Percentiles rank a stretch among this genome's conserved stretches.
Conservation (phyloP, 441 rosid species). For the Populus tomentosa region DNA sequence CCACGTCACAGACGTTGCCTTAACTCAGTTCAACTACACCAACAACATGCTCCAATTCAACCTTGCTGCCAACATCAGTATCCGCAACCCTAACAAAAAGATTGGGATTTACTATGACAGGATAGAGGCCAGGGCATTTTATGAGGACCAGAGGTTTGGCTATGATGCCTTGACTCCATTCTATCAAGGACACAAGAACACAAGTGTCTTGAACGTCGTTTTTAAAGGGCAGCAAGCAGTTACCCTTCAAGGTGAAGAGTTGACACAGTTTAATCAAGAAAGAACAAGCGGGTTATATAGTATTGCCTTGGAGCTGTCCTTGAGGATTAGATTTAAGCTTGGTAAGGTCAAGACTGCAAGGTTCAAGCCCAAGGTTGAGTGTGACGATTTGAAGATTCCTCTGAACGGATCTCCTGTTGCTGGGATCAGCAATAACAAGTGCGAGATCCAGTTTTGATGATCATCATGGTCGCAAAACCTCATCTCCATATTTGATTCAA, state of each 20-base stretch:
- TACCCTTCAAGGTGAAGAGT: slow-evolving; percentile 24
- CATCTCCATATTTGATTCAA: background rate
- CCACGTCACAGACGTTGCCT: slow-evolving; percentile 48
- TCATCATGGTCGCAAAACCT: background rate
- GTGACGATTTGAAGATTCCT: slow-evolving; percentile 64
- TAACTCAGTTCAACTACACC: slow-evolving; percentile 50
- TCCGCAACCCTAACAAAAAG: slow-evolving; percentile 69
- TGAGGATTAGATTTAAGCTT: slow-evolving; percentile 61
- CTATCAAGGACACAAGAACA: slow-evolving; percentile 75
- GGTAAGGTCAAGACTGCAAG: slow-evolving; percentile 44
- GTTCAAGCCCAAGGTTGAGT: slow-evolving; percentile 51
- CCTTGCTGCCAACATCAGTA: slow-evolving; percentile 46
- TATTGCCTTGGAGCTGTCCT: slow-evolving; percentile 49
- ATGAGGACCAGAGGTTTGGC: slow-evolving; percentile 37
- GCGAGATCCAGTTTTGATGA: slow-evolving; percentile 46
- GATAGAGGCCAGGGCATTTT: slow-evolving; percentile 56
- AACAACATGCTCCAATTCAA: slow-evolving; percentile 40
- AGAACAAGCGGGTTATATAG: slow-evolving; percentile 35
- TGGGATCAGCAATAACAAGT: slow-evolving; percentile 31
- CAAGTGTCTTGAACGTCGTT: slow-evolving; percentile 35
- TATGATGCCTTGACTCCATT: slow-evolving; percentile 33
- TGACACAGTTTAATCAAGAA: slow-evolving; percentile 29
- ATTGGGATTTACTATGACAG: slow-evolving; percentile 65
- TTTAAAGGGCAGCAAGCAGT: slow-evolving; percentile 46
- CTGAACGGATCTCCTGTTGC: slow-evolving; percentile 17